Percentiles rank a stretch among this genome's conserved stretches.
Conservation (phyloP, 805 yeast genomes). For the Lipomyces chichibuensis region DNA sequence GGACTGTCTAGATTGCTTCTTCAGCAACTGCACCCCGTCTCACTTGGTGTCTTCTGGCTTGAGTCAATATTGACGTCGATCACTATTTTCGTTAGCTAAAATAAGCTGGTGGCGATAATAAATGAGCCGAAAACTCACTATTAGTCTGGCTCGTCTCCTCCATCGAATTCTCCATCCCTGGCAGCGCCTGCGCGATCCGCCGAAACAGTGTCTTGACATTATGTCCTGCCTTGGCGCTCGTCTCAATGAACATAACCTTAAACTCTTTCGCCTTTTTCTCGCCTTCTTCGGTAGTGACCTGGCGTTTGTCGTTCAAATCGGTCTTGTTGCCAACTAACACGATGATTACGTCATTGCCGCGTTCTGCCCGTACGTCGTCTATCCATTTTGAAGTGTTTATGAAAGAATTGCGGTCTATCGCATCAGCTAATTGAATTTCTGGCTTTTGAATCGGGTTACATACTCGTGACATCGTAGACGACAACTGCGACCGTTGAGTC, state of each 20-base stretch:
- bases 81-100: conserved; percentile 18
- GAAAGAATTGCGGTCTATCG: conserved; percentile 62
- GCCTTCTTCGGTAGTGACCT: conserved; percentile 87
- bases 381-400: conserved; percentile 88
- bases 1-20: not conserved
- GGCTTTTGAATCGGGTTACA: conserved; percentile 61
- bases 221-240: conserved; percentile 92
- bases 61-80: conserved; percentile 36
- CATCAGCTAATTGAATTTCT: conserved; percentile 73
- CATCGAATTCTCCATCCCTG: conserved; percentile 62
- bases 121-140: conserved; percentile 15
- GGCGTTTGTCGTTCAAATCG: conserved; percentile 79
- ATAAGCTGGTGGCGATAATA: not conserved
- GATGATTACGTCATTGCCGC: conserved; percentile 85
- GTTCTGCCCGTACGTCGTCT: conserved; percentile 89
- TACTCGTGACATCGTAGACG: conserved; percentile 89
- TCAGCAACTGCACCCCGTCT: conserved; percentile 27
- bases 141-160: conserved; percentile 32
- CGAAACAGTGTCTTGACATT: conserved; percentile 89
- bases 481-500: conserved; percentile 97
- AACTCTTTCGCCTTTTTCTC: conserved; percentile 73
- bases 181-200: conserved; percentile 86
- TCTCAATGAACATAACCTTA: conserved; percentile 84
- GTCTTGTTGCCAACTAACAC: conserved; percentile 92
- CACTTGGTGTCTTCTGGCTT: conserved; percentile 24